Percentiles rank a stretch among this genome's conserved stretches.
phyloP scores from a whole-genome alignment of 257 asterid genomes.

The Galeopsis tetrahit region DNA sequence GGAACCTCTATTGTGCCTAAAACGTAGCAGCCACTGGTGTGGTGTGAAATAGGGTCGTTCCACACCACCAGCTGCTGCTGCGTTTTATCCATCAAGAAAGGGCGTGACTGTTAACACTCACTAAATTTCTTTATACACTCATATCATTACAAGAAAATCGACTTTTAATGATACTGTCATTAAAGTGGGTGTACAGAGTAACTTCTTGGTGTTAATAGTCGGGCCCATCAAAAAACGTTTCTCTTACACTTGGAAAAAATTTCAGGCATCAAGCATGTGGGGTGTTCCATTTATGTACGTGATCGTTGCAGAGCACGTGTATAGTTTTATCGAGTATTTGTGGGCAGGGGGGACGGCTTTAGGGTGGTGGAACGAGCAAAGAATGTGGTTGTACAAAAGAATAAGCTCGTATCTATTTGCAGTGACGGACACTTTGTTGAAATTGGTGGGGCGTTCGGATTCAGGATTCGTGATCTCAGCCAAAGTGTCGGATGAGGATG shows the following conservation, averaged over 20 bases:
- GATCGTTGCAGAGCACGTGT: constrained; percentile 37
- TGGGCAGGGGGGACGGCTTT: constrained; percentile 59
- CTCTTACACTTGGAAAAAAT: background rate
- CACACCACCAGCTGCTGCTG: no score
- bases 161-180: no score
- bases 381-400: constrained; percentile 87
- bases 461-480: constrained; percentile 58
- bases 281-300: constrained; percentile 63
- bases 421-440: constrained; percentile 48
- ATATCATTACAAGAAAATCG: no score
- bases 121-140: no score
- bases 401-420: constrained; percentile 69
- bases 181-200: no score
- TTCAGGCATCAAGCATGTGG: constrained; percentile 69
- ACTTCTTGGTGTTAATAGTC: no score
- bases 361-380: constrained; percentile 88
- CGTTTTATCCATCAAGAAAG: no score
- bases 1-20: no score
- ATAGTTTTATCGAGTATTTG: constrained; percentile 53
- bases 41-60: no score
- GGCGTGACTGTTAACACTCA: no score
- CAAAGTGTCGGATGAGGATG: constrained; percentile 64
- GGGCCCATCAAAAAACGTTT: no score
- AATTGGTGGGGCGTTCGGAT: constrained; percentile 51
- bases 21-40: no score